Evolutionary conservation across 768 basidiomycete genomes (phyloP), one percentile per base, ranked within the genome.

Genomic region (Trametes coccinea): DNA sequence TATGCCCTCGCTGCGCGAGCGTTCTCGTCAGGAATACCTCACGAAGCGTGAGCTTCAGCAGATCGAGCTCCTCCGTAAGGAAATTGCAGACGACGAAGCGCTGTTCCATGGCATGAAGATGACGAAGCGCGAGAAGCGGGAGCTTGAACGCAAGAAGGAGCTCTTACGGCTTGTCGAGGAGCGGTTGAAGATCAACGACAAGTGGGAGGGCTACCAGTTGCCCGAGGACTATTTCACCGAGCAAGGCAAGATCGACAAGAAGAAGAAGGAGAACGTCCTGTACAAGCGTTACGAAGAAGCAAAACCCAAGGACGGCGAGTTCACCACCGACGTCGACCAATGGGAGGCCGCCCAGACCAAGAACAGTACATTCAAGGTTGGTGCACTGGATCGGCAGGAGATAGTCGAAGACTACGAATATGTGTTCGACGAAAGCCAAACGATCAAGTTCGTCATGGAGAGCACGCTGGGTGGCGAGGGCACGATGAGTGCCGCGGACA

Each of bases 201-300:
- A 92, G 64, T 93, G 82, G 76, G 97, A 99, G 63, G 96, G 96
- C 7, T 99, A 99, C 72, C 88, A 90, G 76, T 83, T 98, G 45
- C 97, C 97, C 0, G 97, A 98, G 67, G 97, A 98, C 74, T 99
- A 99, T 72, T 83, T 98, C 68, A 99, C 97, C 0, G 96, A 96
- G 69, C 95, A 98, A 73, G 97, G 97, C 31, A 97, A 95, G 77
- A 94, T 99, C 62, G 95, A 98, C 82, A 90, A 87, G 77, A 95
- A 97, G 80, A 93, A 92, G 77, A 95, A 97, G 71, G 86, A 94
- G 72, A 89, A 89, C 65, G 95, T 90, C 0, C 74, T 99, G 53
- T 98, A 97, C 73, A 84, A 90, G 68, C 93, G 97, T 41, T 98
- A 99, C 70, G 92, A 97, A 70, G 97, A 99, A 54, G 89, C 89